phyloP scores from a whole-genome alignment of 2,329 filamentous ascomycete species.

The Apiospora rasikravindrae region DNA sequence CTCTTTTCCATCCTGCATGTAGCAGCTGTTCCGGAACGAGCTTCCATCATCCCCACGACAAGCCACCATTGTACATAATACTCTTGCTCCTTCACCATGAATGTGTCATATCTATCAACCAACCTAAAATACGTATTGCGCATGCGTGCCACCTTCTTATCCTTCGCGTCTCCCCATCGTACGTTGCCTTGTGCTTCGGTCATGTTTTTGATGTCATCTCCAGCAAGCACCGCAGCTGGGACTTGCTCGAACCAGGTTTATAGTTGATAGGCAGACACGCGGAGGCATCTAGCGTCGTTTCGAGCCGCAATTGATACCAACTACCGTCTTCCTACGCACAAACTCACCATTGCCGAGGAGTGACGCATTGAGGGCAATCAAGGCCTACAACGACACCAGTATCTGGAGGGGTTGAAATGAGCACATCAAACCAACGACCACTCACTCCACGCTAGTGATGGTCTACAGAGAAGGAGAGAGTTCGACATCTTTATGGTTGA shows the following conservation, averaged over 20 bases:
- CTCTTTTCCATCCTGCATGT: background rate
- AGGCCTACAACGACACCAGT: slow-evolving; percentile 1
- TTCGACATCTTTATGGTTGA: background rate
- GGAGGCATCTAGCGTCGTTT: slow-evolving; percentile 2
- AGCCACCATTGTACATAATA: background rate
- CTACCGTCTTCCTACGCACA: background rate
- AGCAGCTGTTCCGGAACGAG: slow-evolving; percentile 13
- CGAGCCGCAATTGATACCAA: background rate
- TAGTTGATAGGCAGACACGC: background rate
- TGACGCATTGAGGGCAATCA: background rate
- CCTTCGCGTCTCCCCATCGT: background rate
- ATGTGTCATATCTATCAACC: background rate
- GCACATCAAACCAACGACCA: background rate
- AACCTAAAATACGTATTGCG: background rate
- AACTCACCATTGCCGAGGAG: background rate
- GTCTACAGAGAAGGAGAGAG: background rate
- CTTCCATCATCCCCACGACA: slow-evolving; percentile 8
- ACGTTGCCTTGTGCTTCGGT: background rate
- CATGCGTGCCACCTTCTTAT: background rate
- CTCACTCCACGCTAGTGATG: background rate
- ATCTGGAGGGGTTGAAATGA: background rate
- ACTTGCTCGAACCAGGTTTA: background rate
- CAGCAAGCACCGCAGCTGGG: background rate
- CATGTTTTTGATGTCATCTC: background rate
- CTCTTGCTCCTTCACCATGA: background rate